Base-by-base conservation (phyloP, 768 basidiomycete genomes). In the Leccinum ochraceum region DNA sequence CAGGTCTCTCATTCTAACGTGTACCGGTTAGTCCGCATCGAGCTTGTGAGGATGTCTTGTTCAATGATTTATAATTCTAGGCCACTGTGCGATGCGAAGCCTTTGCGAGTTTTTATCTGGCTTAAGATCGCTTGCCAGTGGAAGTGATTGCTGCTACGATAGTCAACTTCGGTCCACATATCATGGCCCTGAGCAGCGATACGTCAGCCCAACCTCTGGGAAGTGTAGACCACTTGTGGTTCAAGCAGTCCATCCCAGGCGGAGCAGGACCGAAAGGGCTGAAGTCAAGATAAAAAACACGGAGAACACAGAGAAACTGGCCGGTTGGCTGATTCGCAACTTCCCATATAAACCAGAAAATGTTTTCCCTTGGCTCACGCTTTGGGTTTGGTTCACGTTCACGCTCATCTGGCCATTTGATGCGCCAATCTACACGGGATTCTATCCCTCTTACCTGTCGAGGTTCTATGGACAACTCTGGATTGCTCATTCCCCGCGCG, bases 391-490 rank as follows among this genome's bases (percentile, higher is more conserved):
- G 60, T 71, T 69, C 57, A 60, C 8, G 57, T 0, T 7, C 16
- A 50, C 58, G 4, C 56, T 71, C 13, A 20, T 63, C n/a, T 69
- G 64, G 57, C 62, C 71, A 20, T 54, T 55, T n/a, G 11, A n/a
- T 24, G 4, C 2, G 2, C 61, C 69, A 1, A 46, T 0, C 1
- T 8, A 61, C 44, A 67, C 59, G 1, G 57, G 51, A 16, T 11
- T 46, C n/a, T 71, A 69, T 50, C 58, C 57, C 2, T 13, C 65
- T 26, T 71, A 71, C 42, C 50, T 65, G 48, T 60, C 67, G 20
- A 63, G 32, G 53, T 69, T 65, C 37, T 39, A 59, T 14, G 62
- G 69, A 3, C 69, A 71, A 1, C 64, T 73, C 17, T 73, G 69
- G 71, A 46, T 28, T 22, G 32, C 70, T 58, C 62, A 62, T 53